These are phyloP conservation scores for Populus pruinosa DNA, from an alignment of 345 rosid genomes.

Conservation along the genomic window DNA sequence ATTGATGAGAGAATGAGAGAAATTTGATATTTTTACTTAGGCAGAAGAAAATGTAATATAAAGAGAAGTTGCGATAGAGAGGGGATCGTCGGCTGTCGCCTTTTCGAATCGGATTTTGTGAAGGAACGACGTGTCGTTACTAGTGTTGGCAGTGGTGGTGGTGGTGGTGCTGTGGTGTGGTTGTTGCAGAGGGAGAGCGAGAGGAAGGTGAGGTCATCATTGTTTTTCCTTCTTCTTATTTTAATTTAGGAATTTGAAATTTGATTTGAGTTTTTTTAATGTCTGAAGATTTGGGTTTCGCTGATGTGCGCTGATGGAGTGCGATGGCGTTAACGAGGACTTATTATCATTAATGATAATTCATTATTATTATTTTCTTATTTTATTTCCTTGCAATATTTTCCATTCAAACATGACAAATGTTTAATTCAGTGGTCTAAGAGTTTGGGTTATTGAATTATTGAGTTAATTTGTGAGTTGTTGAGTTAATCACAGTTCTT, in stretches of 20 bases:
- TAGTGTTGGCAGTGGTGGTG: background rate
- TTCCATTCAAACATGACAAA: background rate
- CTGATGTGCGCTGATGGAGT: background rate
- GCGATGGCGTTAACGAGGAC: background rate
- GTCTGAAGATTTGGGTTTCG: background rate
- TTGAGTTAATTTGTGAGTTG: too few relatives aligned
- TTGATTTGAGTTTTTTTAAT: background rate
- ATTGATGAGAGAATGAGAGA: background rate
- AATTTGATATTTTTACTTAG: background rate
- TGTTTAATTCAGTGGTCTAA: background rate
- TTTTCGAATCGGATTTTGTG: background rate
- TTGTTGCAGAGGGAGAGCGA: background rate
- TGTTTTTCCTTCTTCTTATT: background rate
- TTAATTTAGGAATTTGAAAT: background rate
- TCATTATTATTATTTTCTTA: background rate
- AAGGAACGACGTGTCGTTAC: background rate
- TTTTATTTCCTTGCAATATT: background rate
- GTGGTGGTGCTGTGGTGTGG: background rate
- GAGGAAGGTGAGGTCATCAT: background rate
- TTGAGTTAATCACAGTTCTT: too few relatives aligned
- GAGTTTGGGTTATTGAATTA: too few relatives aligned
- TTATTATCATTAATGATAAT: background rate
- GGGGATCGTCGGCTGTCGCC: background rate
- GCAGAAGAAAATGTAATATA: background rate
- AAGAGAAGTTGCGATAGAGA: background rate